These are phyloP conservation scores for Fermentozyma sake DNA, from an alignment of 1,139 yeast genomes.

Conservation along the genomic window DNA sequence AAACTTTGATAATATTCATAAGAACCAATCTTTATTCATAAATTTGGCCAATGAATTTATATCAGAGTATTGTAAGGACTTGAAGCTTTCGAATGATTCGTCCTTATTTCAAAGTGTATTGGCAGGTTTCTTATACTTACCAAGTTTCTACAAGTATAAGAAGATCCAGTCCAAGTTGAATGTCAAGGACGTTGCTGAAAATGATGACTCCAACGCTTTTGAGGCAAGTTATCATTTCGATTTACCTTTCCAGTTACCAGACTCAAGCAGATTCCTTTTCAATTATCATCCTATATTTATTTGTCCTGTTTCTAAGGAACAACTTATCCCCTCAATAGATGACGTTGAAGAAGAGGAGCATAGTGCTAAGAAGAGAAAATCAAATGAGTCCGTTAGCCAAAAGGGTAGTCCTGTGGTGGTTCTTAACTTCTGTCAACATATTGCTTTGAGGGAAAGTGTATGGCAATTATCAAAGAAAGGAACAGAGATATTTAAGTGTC, in stretches of 20 bases:
- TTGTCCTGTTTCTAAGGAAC: constrained; percentile 89
- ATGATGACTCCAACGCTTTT: constrained; percentile 6
- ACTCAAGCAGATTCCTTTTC: constrained; percentile 37
- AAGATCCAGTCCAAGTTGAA: constrained; percentile 26
- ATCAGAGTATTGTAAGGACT: constrained; percentile 60
- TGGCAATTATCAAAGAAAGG: constrained; percentile 42
- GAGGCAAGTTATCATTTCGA: constrained; percentile 28
- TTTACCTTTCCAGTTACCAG: constrained; percentile 43
- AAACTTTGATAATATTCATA: constrained; percentile 37
- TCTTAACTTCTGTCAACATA: constrained; percentile 40
- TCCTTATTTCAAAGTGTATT: constrained; percentile 63
- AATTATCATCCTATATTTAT: constrained; percentile 81
- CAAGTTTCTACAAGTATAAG: constrained; percentile 64
- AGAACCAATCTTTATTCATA: constrained; percentile 26
- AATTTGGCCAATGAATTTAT: constrained; percentile 50
- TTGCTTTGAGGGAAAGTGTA: constrained; percentile 42
- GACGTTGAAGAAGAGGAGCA: constrained; percentile 8
- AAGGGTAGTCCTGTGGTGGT: constrained; percentile 40
- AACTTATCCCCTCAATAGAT: constrained; percentile 38
- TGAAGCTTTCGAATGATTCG: constrained; percentile 65
- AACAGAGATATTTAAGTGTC: constrained; percentile 42
- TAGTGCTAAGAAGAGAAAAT: constrained; percentile 16
- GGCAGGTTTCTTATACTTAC: constrained; percentile 71
- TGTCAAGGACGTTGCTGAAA: constrained; percentile 13
- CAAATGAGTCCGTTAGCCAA: constrained; percentile 7